Conservation (phyloP, 1,284 basidiomycete genomes). For the Cryptococcus amylolentus region DNA sequence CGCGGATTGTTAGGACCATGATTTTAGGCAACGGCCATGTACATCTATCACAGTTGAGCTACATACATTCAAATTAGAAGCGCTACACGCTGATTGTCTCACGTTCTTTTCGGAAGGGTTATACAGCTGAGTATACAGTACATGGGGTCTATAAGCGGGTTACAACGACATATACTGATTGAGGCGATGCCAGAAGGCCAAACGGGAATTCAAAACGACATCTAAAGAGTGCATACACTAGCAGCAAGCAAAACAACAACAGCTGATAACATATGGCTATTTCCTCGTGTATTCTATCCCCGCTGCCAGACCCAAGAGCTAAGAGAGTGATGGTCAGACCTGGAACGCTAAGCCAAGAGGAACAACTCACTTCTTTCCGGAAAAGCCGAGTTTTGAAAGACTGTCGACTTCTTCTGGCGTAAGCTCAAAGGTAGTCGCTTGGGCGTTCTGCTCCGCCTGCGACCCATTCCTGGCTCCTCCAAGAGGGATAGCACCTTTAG, state of each 20-base stretch:
- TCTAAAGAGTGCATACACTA: no score
- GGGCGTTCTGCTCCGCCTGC: slow-evolving; percentile 38
- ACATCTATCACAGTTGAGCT: background rate
- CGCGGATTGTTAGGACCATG: background rate
- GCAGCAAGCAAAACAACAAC: no score
- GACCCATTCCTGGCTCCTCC: slow-evolving; percentile 44
- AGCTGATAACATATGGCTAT: no score
- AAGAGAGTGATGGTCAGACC: background rate
- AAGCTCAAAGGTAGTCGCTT: slow-evolving; percentile 27
- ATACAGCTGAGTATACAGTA: no score
- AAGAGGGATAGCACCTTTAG: slow-evolving; percentile 48
- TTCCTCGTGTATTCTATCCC: background rate
- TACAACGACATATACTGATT: no score
- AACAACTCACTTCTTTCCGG: slow-evolving; percentile 24
- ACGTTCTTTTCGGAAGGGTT: no score
- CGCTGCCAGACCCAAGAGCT: slow-evolving; percentile 9
- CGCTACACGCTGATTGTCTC: no score
- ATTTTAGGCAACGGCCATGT: background rate
- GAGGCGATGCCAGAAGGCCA: no score
- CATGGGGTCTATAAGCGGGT: no score
- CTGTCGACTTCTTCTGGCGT: slow-evolving; percentile 21
- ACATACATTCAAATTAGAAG: no score
- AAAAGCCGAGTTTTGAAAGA: slow-evolving; percentile 19
- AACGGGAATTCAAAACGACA: no score
- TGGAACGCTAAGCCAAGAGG: background rate